Evolutionary conservation across 208 protist genomes (phyloP).

Genomic region (Trypanosoma platydactyli): DNA sequence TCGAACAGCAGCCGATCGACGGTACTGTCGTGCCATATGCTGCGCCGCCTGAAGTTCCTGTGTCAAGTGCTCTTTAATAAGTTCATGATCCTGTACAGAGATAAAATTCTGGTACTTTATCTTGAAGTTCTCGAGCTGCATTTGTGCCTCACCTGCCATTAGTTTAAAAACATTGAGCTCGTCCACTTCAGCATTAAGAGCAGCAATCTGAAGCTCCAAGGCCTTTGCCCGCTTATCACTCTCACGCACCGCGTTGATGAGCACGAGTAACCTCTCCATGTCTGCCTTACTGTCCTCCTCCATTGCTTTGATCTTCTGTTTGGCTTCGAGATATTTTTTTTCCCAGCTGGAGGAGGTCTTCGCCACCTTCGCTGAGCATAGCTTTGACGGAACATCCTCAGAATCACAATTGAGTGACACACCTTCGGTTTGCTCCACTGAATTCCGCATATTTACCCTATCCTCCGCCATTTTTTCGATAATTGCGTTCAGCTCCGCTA

Average conservation of each 20-base stretch:
- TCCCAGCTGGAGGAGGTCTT: conserved; percentile 34
- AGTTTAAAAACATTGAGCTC: conserved; percentile 80
- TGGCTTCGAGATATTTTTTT: conserved; percentile 39
- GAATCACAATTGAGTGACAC: neutral
- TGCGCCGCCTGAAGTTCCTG: conserved; percentile 54
- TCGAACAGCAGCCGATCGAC: conserved; percentile 72
- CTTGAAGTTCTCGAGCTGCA: conserved; percentile 69
- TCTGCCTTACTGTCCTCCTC: conserved; percentile 60
- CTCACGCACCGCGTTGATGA: conserved; percentile 75
- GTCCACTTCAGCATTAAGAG: conserved; percentile 50
- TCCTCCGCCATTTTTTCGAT: conserved; percentile 39
- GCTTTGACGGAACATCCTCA: neutral
- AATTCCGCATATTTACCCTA: conserved; percentile 34
- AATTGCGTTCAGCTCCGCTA: conserved; percentile 32
- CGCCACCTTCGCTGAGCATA: neutral
- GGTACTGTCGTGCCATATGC: conserved; percentile 49
- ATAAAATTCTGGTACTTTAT: conserved; percentile 69
- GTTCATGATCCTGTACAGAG: conserved; percentile 55
- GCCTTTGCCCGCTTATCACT: conserved; percentile 72
- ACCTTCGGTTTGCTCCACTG: conserved; percentile 22
- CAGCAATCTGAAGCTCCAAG: conserved; percentile 46
- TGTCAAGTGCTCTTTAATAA: conserved; percentile 73
- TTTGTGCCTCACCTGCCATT: conserved; percentile 74
- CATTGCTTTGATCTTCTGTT: conserved; percentile 40
- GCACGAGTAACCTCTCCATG: conserved; percentile 73